These are phyloP conservation scores for Datura wrightii DNA, from an alignment of 257 asterid species.

Conservation along the genomic window DNA sequence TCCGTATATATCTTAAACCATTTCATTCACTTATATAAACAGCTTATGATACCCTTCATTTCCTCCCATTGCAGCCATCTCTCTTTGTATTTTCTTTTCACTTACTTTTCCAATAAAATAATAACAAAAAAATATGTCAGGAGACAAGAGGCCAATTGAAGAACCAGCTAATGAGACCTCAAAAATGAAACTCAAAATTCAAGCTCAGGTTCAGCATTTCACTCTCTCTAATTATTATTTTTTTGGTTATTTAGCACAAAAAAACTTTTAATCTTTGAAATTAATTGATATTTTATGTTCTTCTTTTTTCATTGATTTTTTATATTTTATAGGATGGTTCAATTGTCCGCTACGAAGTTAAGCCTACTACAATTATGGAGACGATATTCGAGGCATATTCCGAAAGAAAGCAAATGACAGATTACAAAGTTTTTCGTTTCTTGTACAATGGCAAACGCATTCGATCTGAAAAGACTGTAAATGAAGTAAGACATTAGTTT, in stretches of 20 bases:
- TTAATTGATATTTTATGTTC: background rate
- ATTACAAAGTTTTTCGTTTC: background rate
- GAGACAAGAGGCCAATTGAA: background rate
- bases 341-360: background rate
- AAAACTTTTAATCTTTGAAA: background rate
- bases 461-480: background rate
- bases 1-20: background rate
- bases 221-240: background rate
- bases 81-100: too few species aligned
- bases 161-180: background rate
- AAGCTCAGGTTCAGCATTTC: background rate
- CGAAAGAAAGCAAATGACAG: background rate
- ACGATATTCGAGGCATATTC: background rate
- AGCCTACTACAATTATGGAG: background rate
- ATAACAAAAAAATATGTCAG: background rate
- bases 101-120: background rate
- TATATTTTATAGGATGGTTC: background rate
- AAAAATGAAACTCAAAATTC: background rate
- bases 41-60: background rate
- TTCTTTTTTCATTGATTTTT: too few species aligned
- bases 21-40: background rate
- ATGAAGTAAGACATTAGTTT: conserved; percentile 1
- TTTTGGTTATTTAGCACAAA: background rate
- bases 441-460: background rate
- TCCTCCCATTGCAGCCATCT: background rate